phyloP scores from a whole-genome alignment of 179 eudicot species.

The Heliamphora pulchella region DNA sequence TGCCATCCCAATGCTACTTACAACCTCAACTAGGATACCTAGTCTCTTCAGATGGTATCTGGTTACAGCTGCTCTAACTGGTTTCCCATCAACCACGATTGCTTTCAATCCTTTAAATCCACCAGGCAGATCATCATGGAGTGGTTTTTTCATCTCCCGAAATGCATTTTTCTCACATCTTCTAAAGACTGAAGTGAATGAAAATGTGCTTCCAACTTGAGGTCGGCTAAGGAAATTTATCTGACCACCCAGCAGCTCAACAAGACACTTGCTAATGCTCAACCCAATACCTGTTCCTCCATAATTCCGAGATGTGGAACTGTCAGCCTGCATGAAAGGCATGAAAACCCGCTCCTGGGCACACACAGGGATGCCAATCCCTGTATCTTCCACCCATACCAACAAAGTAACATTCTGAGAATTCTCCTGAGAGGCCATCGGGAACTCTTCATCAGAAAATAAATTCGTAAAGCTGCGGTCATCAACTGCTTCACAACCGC shows the following conservation, averaged over 20 bases:
- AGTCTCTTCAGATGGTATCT: constrained; percentile 59
- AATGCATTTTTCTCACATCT: constrained; percentile 29
- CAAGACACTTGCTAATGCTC: constrained; percentile 64
- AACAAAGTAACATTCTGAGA: constrained; percentile 36
- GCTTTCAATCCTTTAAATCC: constrained; percentile 49
- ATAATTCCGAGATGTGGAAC: constrained; percentile 60
- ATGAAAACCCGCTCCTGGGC: constrained; percentile 57
- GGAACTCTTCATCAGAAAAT: constrained; percentile 31
- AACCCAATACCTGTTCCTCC: constrained; percentile 74
- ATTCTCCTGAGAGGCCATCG: constrained; percentile 14
- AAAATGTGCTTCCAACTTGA: constrained; percentile 55
- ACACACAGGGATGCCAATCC: constrained; percentile 59
- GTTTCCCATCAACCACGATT: constrained; percentile 45
- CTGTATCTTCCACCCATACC: constrained; percentile 63
- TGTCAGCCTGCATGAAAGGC: constrained; percentile 69
- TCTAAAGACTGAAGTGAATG: constrained; percentile 39
- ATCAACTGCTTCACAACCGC: constrained; percentile 58
- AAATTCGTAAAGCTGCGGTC: constrained; percentile 33
- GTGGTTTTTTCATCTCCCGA: constrained; percentile 26
- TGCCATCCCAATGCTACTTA: constrained; percentile 31
- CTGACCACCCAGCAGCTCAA: constrained; percentile 64
- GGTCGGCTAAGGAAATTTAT: constrained; percentile 52
- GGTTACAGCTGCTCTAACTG: constrained; percentile 57
- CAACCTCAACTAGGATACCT: constrained; percentile 41
- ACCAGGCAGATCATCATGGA: constrained; percentile 30